Percentiles rank a stretch among this genome's conserved stretches.
These are phyloP conservation scores for Dentipellis sp. DNA, from an alignment of 768 basidiomycete species.

Conservation along the genomic window DNA sequence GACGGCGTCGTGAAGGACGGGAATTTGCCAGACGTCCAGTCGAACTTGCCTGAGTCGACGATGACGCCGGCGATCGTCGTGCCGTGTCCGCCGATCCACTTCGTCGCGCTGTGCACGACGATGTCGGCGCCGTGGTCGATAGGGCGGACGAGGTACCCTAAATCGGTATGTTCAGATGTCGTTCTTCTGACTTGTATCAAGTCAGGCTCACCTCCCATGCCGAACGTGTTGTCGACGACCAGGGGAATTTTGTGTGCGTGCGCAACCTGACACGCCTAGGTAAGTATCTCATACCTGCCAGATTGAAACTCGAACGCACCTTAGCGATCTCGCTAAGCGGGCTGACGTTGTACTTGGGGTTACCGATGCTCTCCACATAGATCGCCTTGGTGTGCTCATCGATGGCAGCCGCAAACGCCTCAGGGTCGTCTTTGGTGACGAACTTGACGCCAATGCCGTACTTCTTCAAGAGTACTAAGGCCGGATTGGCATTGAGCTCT, in stretches of 20 bases:
- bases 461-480: slow-evolving; percentile 38
- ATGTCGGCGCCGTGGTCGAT: slow-evolving; percentile 74
- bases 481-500: not conserved
- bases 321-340: slow-evolving; percentile 62
- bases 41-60: slow-evolving; percentile 67
- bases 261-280: slow-evolving; percentile 37
- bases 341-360: slow-evolving; percentile 63
- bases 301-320: slow-evolving; percentile 24
- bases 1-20: slow-evolving; percentile 66
- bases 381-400: slow-evolving; percentile 73
- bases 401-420: slow-evolving; percentile 55
- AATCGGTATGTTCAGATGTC: too few species aligned
- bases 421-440: slow-evolving; percentile 45
- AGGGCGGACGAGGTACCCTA: slow-evolving; percentile 54
- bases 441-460: slow-evolving; percentile 60
- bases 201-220: slow-evolving; percentile 41
- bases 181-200: not conserved
- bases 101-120: slow-evolving; percentile 71
- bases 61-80: slow-evolving; percentile 73
- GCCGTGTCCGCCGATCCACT: slow-evolving; percentile 81
- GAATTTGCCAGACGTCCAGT: slow-evolving; percentile 67
- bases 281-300: not conserved
- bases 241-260: slow-evolving; percentile 66
- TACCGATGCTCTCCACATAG: slow-evolving; percentile 72
- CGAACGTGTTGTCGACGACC: slow-evolving; percentile 77